These are phyloP conservation scores for Phytophthora pinifolia DNA, from an alignment of 352 stramenopile genomes.

Conservation along the genomic window DNA sequence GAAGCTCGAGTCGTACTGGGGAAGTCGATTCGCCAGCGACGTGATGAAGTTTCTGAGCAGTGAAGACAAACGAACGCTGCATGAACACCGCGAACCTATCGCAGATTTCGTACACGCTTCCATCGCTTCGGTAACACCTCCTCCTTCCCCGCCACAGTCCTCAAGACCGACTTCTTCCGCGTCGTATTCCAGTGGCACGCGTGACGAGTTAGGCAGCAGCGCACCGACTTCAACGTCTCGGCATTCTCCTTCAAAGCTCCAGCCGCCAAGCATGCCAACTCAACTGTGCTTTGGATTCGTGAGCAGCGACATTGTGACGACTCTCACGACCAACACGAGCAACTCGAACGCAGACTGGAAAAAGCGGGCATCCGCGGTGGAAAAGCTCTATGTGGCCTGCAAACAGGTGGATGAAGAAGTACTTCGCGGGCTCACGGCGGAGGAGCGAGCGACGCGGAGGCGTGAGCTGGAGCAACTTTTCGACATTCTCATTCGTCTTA, in stretches of 20 bases:
- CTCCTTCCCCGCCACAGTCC: conserved; percentile 14
- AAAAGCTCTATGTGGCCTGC: conserved; percentile 47
- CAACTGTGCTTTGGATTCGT: conserved; percentile 53
- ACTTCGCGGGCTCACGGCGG: conserved; percentile 21
- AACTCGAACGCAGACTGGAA: conserved; percentile 82
- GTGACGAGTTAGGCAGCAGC: background rate
- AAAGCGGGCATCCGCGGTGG: conserved; percentile 52
- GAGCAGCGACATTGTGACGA: conserved; percentile 34
- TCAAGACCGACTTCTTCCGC: conserved; percentile 9
- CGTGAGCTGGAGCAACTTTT: conserved; percentile 40
- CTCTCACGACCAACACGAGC: conserved; percentile 33
- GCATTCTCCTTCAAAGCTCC: conserved; percentile 26
- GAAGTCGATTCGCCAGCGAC: conserved; percentile 33
- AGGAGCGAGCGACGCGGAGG: conserved; percentile 11
- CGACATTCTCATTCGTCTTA: conserved; percentile 45
- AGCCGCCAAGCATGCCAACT: conserved; percentile 5
- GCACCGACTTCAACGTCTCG: conserved; percentile 1
- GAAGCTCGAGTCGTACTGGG: conserved; percentile 67
- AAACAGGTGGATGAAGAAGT: conserved; percentile 33
- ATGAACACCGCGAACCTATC: conserved; percentile 50
- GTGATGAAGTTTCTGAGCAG: conserved; percentile 58
- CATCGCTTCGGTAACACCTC: conserved; percentile 6
- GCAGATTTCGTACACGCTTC: conserved; percentile 44
- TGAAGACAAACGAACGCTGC: conserved; percentile 61
- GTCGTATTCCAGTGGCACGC: conserved; percentile 2